A percentile compares a stretch with the other conserved stretches of the same genome.
These are phyloP conservation scores for Moesziomyces aphidis DNA, from an alignment of 1,284 basidiomycete genomes.

Conservation along the genomic window DNA sequence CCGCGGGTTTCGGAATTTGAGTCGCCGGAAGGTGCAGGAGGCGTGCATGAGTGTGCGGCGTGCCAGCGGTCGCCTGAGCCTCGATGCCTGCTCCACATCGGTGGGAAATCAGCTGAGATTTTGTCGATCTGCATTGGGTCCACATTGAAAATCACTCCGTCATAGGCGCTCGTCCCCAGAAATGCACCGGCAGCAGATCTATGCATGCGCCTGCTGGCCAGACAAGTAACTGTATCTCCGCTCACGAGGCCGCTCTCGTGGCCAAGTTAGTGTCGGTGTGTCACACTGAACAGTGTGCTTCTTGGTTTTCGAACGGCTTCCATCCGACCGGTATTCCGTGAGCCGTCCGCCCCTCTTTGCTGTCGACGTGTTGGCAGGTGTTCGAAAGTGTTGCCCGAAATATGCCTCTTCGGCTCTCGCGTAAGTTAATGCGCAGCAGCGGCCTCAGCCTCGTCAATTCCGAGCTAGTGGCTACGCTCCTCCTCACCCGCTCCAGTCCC, in stretches of 20 bases:
- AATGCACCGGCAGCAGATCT: neutral
- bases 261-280: neutral
- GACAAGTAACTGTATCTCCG: too few relatives aligned
- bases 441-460: too few relatives aligned
- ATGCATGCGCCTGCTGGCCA: neutral
- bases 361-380: too few relatives aligned
- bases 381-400: conserved; percentile 6
- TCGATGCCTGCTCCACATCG: neutral
- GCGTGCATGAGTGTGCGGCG: neutral
- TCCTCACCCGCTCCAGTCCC: neutral
- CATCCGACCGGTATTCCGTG: neutral
- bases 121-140: neutral
- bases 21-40: conserved; percentile 5
- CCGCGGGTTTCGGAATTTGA: conserved; percentile 19
- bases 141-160: neutral
- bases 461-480: too few relatives aligned
- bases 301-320: conserved; percentile 5
- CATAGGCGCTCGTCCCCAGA: neutral
- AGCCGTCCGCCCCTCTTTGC: too few relatives aligned
- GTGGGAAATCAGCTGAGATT: neutral
- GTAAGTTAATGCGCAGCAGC: too few relatives aligned
- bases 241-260: too few relatives aligned
- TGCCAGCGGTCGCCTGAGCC: neutral
- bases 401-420: neutral
- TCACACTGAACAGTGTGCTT: neutral